A percentile compares a stretch with the other conserved stretches of the same genome.
phyloP scores from a whole-genome alignment of 257 asterid genomes.

The Salvia rosmarinus region DNA sequence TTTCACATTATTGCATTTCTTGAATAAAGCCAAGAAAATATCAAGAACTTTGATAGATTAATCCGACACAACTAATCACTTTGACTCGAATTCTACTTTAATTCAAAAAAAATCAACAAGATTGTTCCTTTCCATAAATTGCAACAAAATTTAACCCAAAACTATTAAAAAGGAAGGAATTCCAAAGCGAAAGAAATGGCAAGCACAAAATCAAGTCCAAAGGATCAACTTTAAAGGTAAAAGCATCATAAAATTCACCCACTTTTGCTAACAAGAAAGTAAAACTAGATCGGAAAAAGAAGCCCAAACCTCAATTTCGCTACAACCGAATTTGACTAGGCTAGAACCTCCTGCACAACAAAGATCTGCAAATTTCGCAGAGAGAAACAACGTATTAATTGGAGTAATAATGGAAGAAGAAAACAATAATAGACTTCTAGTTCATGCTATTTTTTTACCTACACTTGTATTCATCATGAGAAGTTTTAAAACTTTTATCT shows the following conservation, averaged over 20 bases:
- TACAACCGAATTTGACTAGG: constrained; percentile 29
- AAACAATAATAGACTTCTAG: background rate
- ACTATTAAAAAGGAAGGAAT: no score
- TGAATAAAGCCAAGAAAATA: constrained; percentile 6
- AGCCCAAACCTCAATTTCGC: constrained; percentile 41
- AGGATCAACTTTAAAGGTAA: constrained; percentile 1
- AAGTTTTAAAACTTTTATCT: no score
- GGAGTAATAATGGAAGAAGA: constrained; percentile 23
- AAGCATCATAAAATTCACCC: background rate
- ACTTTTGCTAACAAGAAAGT: background rate
- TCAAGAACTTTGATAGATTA: background rate
- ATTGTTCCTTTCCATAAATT: constrained; percentile 10
- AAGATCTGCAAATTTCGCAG: constrained; percentile 32
- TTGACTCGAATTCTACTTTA: background rate
- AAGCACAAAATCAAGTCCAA: background rate
- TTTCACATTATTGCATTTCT: constrained; percentile 9
- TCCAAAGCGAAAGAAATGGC: no score
- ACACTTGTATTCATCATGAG: no score
- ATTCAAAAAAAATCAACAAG: constrained; percentile 25
- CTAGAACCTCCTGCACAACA: constrained; percentile 23
- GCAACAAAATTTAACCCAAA: background rate
- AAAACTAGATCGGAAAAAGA: constrained; percentile 21
- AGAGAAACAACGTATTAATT: constrained; percentile 14
- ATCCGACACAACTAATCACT: constrained; percentile 17
- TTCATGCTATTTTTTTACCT: no score